Percentiles rank a stretch among this genome's conserved stretches.
Evolutionary conservation across 768 basidiomycete species (phyloP).

Genomic region (Rhodotorula sphaerocarpa): DNA sequence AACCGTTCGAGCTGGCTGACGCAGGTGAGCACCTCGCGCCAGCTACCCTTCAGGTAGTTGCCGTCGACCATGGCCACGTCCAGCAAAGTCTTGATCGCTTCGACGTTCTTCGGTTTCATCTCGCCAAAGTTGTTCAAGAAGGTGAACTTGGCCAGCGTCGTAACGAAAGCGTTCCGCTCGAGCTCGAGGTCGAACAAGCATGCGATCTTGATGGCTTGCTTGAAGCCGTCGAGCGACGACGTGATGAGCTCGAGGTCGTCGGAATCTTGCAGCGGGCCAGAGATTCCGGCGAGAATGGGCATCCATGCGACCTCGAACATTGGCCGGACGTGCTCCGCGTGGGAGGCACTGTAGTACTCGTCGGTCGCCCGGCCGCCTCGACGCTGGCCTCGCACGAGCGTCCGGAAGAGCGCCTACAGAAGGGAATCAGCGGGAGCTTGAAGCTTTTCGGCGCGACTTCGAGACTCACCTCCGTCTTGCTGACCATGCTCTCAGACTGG

Average conservation of each 20-base stretch:
- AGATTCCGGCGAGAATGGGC: constrained; percentile 88
- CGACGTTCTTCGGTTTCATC: constrained; percentile 99
- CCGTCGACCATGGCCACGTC: constrained; percentile 96
- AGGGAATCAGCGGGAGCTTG: background rate
- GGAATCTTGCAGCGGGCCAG: constrained; percentile 86
- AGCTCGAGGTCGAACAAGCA: constrained; percentile 96
- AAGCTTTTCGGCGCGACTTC: background rate
- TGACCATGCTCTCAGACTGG: constrained; percentile 92
- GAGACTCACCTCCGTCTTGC: constrained; percentile 74
- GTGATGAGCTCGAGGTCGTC: constrained; percentile 88
- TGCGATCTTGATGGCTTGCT: constrained; percentile 88
- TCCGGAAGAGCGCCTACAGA: constrained; percentile 73
- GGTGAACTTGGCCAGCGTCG: constrained; percentile 91
- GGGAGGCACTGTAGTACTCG: constrained; percentile 92
- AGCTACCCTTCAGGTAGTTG: constrained; percentile 86
- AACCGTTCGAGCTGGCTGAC: constrained; percentile 98
- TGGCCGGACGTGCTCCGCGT: constrained; percentile 89
- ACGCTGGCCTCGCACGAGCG: constrained; percentile 84
- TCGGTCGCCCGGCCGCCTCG: constrained; percentile 53
- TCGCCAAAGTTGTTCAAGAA: constrained; percentile 95
- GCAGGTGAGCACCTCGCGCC: constrained; percentile 92
- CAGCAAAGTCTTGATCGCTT: constrained; percentile 88
- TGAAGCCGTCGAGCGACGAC: constrained; percentile 89
- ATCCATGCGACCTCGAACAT: constrained; percentile 99
- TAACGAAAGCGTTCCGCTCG: constrained; percentile 97